Base-by-base conservation (phyloP, 202 grass and related monocot species). In the Digitaria exilis region DNA sequence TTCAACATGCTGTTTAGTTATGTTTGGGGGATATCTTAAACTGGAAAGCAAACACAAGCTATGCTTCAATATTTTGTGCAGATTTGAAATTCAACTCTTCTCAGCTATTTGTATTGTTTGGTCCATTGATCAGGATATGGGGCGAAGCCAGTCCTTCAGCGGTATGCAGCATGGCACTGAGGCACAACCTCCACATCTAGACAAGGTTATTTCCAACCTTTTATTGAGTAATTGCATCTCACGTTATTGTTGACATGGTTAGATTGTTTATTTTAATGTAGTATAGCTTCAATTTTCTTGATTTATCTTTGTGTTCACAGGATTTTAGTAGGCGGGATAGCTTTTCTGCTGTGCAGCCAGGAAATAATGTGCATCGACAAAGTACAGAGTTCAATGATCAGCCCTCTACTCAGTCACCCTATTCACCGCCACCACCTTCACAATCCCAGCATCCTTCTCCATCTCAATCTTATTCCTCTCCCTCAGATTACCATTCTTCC, bases 271-370 rank as follows among this genome's bases (percentile, higher is more conserved):
- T 74, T 69, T 50, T 19, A 48, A 42, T 18, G 26, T 16, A 73
- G 21, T 82, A n/a, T 54, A 26, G 3, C 7, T 45, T 75, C 31
- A 76, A 35, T 64, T 57, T 73, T 78, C 8, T 59, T 65, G 44
- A 65, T 87, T 82, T 42, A 37, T 88, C 56, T 48, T 67, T 31
- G 14, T 90, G 5, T 71, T 74, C 12, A 46, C 91, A 90, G 87
- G 93, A 94, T 75, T 75, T 89, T 75, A 75, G 82, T 41, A 87
- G 86, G 78, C 85, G 58, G 52, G 87, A 85, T 64, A 96, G 87
- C 87, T 99, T 92, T 61, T 49, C 93, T 80, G 25, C 79, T 62
- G 74, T 31, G 52, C 84, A 90, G 25, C 75, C 66, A 84, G 83
- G 76, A 89, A 87, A 73, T 60, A 30, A 61, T 60, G 2, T 18